A percentile compares a stretch with the other conserved stretches of the same genome.
phyloP scores from a whole-genome alignment of 805 yeast species.

The Candida germanica region DNA sequence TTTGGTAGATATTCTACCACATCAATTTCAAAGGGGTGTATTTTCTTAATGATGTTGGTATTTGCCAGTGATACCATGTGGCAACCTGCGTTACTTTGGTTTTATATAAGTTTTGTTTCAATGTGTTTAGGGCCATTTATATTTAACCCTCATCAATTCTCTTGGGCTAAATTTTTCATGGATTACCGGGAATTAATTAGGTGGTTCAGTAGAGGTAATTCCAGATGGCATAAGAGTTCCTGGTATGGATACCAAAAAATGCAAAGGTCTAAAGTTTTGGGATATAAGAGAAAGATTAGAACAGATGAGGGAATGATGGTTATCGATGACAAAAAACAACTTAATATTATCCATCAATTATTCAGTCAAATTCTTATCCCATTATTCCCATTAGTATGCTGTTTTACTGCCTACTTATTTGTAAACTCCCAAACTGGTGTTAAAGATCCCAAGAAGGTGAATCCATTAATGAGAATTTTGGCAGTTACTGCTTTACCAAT shows the following conservation, averaged over 20 bases:
- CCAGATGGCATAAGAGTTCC: conserved; percentile 61
- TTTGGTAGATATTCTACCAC: conserved; percentile 74
- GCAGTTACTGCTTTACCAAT: conserved; percentile 53
- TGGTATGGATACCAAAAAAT: conserved; percentile 67
- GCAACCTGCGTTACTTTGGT: conserved; percentile 68
- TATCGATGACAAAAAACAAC: conserved; percentile 1
- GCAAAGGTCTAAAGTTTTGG: conserved; percentile 23
- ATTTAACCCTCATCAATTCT: conserved; percentile 55
- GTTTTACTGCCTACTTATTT: conserved; percentile 68
- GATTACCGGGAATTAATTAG: conserved; percentile 51
- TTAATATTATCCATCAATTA: conserved; percentile 9
- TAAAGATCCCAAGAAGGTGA: conserved; percentile 23
- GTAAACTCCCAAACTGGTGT: conserved; percentile 90
- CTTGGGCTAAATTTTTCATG: conserved; percentile 43
- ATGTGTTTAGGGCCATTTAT: conserved; percentile 49
- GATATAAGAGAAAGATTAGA: conserved; percentile 17
- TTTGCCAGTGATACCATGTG: conserved; percentile 81
- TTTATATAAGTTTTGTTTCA: conserved; percentile 48
- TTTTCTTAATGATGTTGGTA: conserved; percentile 62
- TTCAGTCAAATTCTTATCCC: conserved; percentile 18
- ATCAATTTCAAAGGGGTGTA: conserved; percentile 76
- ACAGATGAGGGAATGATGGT: conserved; percentile 1
- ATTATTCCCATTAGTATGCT: conserved; percentile 13
- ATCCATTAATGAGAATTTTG: conserved; percentile 58
- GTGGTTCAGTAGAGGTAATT: conserved; percentile 83